phyloP scores from a whole-genome alignment of 805 yeast genomes.

The Barnettozyma wickerhamii region DNA sequence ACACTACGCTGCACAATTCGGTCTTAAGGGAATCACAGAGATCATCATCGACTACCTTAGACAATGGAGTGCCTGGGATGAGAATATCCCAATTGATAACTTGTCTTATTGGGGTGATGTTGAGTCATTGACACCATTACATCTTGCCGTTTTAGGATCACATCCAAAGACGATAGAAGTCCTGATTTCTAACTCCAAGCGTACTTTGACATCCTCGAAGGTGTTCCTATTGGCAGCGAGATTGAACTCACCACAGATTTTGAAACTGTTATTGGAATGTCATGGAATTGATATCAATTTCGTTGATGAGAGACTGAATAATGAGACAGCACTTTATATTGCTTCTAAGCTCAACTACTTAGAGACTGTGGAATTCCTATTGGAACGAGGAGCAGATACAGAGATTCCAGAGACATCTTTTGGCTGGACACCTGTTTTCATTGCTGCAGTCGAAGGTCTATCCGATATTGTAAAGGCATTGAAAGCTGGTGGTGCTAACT shows the following conservation, averaged over 20 bases:
- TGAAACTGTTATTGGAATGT: constrained; percentile 47
- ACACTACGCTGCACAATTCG: constrained; percentile 87
- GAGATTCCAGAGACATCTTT: constrained; percentile 74
- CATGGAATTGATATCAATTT: constrained; percentile 63
- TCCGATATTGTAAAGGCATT: constrained; percentile 51
- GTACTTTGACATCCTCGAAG: constrained; percentile 45
- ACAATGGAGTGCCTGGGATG: constrained; percentile 56
- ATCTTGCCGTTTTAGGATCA: constrained; percentile 74
- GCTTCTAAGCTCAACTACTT: constrained; percentile 63
- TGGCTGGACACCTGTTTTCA: constrained; percentile 93
- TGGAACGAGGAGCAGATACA: constrained; percentile 60
- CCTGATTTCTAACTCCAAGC: constrained; percentile 43
- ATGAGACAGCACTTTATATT: constrained; percentile 80
- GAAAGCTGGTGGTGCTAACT: constrained; percentile 48
- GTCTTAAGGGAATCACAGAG: constrained; percentile 59
- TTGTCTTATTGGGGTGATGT: constrained; percentile 58
- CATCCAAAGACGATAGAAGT: constrained; percentile 74
- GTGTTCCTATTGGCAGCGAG: constrained; percentile 58
- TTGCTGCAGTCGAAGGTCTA: constrained; percentile 85
- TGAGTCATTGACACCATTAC: constrained; percentile 77
- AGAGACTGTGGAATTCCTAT: constrained; percentile 49
- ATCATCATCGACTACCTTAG: constrained; percentile 52
- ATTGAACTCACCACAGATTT: constrained; percentile 53
- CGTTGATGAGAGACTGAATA: constrained; percentile 46
- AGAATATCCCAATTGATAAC: constrained; percentile 50